phyloP scores from a whole-genome alignment of 2,329 filamentous ascomycete genomes.

The Clarireedia sp. region DNA sequence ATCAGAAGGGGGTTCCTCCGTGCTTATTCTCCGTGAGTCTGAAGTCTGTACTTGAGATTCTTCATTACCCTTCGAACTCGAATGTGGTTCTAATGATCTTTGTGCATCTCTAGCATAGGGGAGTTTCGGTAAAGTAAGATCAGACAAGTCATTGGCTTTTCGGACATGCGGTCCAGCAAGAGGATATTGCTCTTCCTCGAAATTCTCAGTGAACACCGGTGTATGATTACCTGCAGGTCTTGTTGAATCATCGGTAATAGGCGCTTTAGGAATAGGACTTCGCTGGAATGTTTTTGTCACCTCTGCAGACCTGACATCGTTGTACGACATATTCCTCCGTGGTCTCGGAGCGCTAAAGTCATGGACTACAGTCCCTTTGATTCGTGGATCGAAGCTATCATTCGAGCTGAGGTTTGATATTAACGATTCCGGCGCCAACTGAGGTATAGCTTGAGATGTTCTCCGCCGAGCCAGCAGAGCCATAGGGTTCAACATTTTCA shows the following conservation, averaged over 20 bases:
- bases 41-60: conserved; percentile 16
- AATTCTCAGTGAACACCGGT: conserved; percentile 47
- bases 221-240: conserved; percentile 37
- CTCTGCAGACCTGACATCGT: conserved; percentile 17
- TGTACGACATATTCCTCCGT: conserved; percentile 33
- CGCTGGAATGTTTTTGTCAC: conserved; percentile 16
- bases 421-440: conserved; percentile 22
- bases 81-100: conserved; percentile 15
- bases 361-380: conserved; percentile 55
- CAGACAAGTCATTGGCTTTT: conserved; percentile 28
- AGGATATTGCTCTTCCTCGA: conserved; percentile 40
- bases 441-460: conserved; percentile 26
- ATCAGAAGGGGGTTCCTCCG: conserved; percentile 17
- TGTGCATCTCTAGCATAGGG: conserved; percentile 25
- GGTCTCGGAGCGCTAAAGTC: conserved; percentile 56
- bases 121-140: conserved; percentile 26
- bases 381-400: conserved; percentile 51
- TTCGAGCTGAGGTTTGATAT: conserved; percentile 23
- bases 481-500: conserved; percentile 35
- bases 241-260: conserved; percentile 18
- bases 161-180: conserved; percentile 29
- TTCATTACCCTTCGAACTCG: conserved; percentile 16
- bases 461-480: conserved; percentile 28
- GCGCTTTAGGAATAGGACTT: conserved; percentile 10
- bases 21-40: conserved; percentile 11